Conservation (phyloP, 1,139 yeast genomes). For the Pneumocystis jirovecii region DNA sequence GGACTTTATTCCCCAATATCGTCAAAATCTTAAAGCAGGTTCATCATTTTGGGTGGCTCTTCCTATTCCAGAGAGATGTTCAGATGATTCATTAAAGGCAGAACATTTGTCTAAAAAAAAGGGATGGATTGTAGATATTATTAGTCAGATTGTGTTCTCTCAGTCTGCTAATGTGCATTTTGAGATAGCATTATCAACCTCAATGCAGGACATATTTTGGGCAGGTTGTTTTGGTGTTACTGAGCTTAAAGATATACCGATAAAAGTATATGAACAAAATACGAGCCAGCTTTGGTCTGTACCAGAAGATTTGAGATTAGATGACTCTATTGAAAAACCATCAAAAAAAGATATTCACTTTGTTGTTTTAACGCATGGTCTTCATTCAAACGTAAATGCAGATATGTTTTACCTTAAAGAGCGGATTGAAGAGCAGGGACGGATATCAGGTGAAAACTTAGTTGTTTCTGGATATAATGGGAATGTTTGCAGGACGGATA, state of each 20-base stretch:
- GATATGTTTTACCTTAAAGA: slow-evolving; percentile 83
- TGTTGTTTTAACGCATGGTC: slow-evolving; percentile 75
- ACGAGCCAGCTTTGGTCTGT: slow-evolving; percentile 64
- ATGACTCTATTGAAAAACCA: slow-evolving; percentile 24
- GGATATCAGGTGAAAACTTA: slow-evolving; percentile 38
- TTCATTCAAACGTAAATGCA: slow-evolving; percentile 77
- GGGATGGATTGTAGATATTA: slow-evolving; percentile 62
- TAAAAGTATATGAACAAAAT: slow-evolving; percentile 39
- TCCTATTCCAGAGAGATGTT: background rate
- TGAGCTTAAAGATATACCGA: slow-evolving; percentile 10
- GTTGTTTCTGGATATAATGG: slow-evolving; percentile 73
- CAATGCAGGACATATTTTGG: slow-evolving; percentile 23
- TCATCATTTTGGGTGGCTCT: slow-evolving; percentile 31
- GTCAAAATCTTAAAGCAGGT: slow-evolving; percentile 62
- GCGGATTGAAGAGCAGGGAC: slow-evolving; percentile 44
- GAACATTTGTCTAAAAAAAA: slow-evolving; percentile 30
- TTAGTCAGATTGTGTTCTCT: slow-evolving; percentile 69
- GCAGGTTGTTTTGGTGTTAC: slow-evolving; percentile 11
- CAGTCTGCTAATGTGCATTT: slow-evolving; percentile 53
- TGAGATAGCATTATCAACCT: slow-evolving; percentile 48
- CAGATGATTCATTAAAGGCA: slow-evolving; percentile 30
- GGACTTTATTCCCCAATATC: slow-evolving; percentile 55
- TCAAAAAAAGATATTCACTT: slow-evolving; percentile 38
- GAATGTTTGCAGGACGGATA: slow-evolving; percentile 77
- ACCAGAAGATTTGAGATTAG: slow-evolving; percentile 22